phyloP scores from a whole-genome alignment of 1,139 yeast species.

The Wickerhamiella infanticola region DNA sequence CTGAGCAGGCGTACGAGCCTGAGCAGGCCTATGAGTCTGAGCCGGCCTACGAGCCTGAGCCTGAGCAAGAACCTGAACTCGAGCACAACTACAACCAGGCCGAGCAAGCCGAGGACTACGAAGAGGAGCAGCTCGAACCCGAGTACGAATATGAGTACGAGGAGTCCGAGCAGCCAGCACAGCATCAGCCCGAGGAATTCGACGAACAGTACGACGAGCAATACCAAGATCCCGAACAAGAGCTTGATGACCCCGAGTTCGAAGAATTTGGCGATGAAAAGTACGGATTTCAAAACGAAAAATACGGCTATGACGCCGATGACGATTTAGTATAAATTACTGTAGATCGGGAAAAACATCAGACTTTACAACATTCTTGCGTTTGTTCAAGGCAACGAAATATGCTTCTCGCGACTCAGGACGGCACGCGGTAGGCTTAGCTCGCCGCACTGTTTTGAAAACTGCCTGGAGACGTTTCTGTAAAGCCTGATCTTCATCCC shows the following conservation, averaged over 20 bases:
- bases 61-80: background rate
- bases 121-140: background rate
- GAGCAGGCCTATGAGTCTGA: constrained; percentile 1
- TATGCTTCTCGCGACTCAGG: constrained; percentile 53
- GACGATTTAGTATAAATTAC: too few species aligned
- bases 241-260: too few species aligned
- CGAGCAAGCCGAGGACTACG: background rate
- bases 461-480: constrained; percentile 41
- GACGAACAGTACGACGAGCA: background rate
- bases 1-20: constrained; percentile 1
- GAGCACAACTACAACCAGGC: background rate
- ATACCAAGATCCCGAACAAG: background rate
- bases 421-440: constrained; percentile 47
- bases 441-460: constrained; percentile 42
- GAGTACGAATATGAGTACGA: background rate
- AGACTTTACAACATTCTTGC: background rate
- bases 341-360: constrained; percentile 5
- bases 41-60: background rate
- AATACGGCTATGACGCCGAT: background rate
- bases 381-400: constrained; percentile 37
- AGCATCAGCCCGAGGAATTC: background rate
- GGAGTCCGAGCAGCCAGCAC: constrained; percentile 1
- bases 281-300: background rate
- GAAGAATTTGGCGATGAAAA: too few species aligned
- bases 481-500: constrained; percentile 49